A percentile compares a stretch with the other conserved stretches of the same genome.
phyloP scores from a whole-genome alignment of 257 asterid genomes.

The Fraxinus cuspidata region DNA sequence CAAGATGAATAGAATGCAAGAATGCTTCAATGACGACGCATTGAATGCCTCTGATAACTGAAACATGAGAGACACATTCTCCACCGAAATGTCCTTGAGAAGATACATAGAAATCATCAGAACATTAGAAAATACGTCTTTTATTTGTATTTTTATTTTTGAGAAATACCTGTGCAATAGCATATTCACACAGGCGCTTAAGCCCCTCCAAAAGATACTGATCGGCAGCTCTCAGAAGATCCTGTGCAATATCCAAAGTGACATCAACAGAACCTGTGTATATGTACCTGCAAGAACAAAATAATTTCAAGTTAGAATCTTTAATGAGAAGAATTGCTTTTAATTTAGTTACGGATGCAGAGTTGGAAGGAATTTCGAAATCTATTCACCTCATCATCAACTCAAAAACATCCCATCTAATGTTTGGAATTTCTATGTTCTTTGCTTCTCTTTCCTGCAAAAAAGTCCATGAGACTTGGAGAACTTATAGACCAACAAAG shows the following conservation, averaged over 20 bases:
- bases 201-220: conserved; percentile 98
- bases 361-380: conserved; percentile 10
- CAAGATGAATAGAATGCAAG: conserved; percentile 81
- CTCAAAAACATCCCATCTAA: conserved; percentile 92
- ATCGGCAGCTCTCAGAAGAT: conserved; percentile 92
- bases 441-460: conserved; percentile 95
- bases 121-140: not conserved
- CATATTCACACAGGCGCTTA: conserved; percentile 82
- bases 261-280: conserved; percentile 92
- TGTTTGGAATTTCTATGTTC: conserved; percentile 94
- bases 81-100: conserved; percentile 75
- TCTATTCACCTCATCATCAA: conserved; percentile 88
- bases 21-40: conserved; percentile 70
- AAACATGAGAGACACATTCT: conserved; percentile 79
- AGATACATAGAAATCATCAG: conserved; percentile 36
- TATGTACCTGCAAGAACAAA: conserved; percentile 46
- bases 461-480: conserved; percentile 11
- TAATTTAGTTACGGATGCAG: not conserved
- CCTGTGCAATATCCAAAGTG: conserved; percentile 78
- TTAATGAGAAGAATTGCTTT: conserved; percentile 26
- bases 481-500: conserved; percentile 12
- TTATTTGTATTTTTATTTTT: too few species aligned
- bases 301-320: conserved; percentile 9
- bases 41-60: conserved; percentile 92
- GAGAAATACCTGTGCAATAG: conserved; percentile 75